Base-by-base conservation (phyloP, 1,284 basidiomycete species). In the Erythrobasidium hasegawianum region DNA sequence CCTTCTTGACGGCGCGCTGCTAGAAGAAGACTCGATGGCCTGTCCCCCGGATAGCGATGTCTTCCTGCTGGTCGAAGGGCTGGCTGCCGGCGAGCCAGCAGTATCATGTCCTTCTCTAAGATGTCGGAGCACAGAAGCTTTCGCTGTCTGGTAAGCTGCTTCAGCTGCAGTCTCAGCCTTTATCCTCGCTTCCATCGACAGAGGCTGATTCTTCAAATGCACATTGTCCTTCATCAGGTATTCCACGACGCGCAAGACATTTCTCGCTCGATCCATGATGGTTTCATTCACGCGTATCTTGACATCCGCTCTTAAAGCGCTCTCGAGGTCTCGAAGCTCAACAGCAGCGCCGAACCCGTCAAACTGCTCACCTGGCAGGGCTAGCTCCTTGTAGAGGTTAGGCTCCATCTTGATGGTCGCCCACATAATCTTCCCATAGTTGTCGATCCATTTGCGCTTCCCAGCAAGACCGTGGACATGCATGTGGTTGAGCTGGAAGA, bases 371-470 rank as follows among this genome's bases (percentile, higher is more conserved):
- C 43, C 43, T 24, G 16, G 16, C 43, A 47, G 22, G 8, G n/a
- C 22, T 14, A 47, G 16, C 4, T 47, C 43, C 43, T 47, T 47
- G 43, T n/a, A 47, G 22, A 47, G 43, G 43, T n/a, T 47, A 18
- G 43, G 43, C 16, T 47, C 43, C 43, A 47, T 47, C 43, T 47
- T 47, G n/a, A 47, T 24, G n/a, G 43, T 24, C 7, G 43, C 43
- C 43, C 43, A 47, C 43, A 47, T 47, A 8, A 47, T 24, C 22
- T 47, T 47, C 8, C 43, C 43, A 14, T 47, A 24, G 16, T 24
- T 47, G n/a, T 47, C 22, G 8, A 47, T 47, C 43, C 43, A 47
- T 8, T 14, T 18, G 16, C 43, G 43, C 43, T 47, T 47, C 8
- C 43, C 43, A 7, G 43, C 43, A n/a, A 47, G 16, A 18, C n/a